Conservation (phyloP, 2,329 filamentous ascomycete species). For the Bipolaris oryzae region DNA sequence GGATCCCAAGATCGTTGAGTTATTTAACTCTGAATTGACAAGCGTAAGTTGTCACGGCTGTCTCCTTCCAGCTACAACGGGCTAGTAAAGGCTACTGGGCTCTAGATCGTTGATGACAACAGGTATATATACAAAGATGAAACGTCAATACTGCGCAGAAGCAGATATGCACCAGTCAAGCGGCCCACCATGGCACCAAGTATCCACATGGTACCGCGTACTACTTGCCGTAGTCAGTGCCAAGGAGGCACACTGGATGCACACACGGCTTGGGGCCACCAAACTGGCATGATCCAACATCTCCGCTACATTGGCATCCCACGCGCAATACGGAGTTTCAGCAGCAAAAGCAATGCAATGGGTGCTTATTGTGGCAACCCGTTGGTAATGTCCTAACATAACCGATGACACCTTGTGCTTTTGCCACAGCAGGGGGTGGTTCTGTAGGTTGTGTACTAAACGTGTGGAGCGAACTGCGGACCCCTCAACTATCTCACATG, state of each 20-base stretch:
- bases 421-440: slow-evolving; percentile 1
- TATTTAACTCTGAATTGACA: slow-evolving; percentile 21
- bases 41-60: slow-evolving; percentile 19
- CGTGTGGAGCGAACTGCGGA: slow-evolving; percentile 6
- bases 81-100: slow-evolving; percentile 14
- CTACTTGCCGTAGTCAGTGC: slow-evolving; percentile 19
- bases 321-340: slow-evolving; percentile 9
- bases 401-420: slow-evolving; percentile 31
- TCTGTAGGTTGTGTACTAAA: slow-evolving; percentile 5
- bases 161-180: slow-evolving; percentile 26
- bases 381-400: slow-evolving; percentile 26
- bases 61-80: slow-evolving; percentile 13
- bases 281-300: slow-evolving; percentile 21
- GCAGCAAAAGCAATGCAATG: slow-evolving; percentile 6
- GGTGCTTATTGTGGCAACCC: neutral
- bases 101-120: slow-evolving; percentile 37
- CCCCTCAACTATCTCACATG: slow-evolving; percentile 12
- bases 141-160: slow-evolving; percentile 34
- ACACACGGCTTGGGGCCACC: slow-evolving; percentile 22
- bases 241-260: slow-evolving; percentile 14
- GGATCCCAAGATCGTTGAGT: slow-evolving; percentile 27
- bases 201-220: slow-evolving; percentile 24
- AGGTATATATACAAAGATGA: slow-evolving; percentile 20
- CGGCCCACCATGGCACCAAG: slow-evolving; percentile 21
- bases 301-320: slow-evolving; percentile 27